phyloP scores from a whole-genome alignment of 2,329 filamentous ascomycete species.

The Tolypocladium pustulatum region DNA sequence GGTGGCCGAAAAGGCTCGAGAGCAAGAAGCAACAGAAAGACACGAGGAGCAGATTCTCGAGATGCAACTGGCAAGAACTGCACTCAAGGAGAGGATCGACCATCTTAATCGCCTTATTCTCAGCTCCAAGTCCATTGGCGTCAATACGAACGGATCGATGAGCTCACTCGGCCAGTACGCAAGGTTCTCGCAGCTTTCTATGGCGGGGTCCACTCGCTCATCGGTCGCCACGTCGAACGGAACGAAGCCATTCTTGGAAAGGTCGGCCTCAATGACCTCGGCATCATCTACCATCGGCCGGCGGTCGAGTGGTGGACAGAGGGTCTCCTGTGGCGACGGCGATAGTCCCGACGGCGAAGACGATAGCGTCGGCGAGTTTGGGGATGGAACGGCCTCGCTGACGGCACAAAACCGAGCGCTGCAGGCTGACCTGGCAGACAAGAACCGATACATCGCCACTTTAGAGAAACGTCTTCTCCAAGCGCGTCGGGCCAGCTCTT shows the following conservation, averaged over 20 bases:
- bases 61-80: constrained; percentile 93
- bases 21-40: constrained; percentile 72
- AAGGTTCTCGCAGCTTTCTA: constrained; percentile 49
- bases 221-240: constrained; percentile 56
- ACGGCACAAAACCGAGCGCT: constrained; percentile 82
- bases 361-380: constrained; percentile 69
- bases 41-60: constrained; percentile 98
- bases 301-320: constrained; percentile 34
- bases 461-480: constrained; percentile 87
- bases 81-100: constrained; percentile 93
- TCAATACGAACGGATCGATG: constrained; percentile 68
- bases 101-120: constrained; percentile 92
- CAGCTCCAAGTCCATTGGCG: constrained; percentile 89
- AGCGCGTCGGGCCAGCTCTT: constrained; percentile 80
- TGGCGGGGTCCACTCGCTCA: constrained; percentile 51
- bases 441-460: constrained; percentile 91
- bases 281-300: constrained; percentile 48
- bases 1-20: constrained; percentile 61
- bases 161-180: constrained; percentile 55
- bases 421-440: constrained; percentile 90
- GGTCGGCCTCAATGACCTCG: constrained; percentile 59
- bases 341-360: constrained; percentile 46
- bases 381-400: constrained; percentile 74
- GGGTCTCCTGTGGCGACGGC: constrained; percentile 30
- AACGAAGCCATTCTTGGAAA: constrained; percentile 42